Evolutionary conservation across 805 yeast genomes (phyloP).

Genomic region (Metahyphopichia silvanorum): DNA sequence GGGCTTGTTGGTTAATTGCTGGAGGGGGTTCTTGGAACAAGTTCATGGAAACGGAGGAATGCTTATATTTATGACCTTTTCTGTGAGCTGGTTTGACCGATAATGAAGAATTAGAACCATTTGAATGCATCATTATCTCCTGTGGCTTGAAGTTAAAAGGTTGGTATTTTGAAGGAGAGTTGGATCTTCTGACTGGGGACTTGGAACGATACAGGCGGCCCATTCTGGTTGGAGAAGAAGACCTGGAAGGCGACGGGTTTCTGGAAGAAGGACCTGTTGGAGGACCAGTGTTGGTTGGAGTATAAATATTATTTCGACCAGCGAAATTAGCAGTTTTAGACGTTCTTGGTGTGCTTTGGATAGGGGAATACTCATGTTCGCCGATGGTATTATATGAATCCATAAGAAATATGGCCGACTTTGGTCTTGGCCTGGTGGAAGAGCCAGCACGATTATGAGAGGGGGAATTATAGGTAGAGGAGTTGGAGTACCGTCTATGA

Average conservation of each 20-base stretch:
- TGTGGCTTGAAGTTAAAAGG: constrained; percentile 71
- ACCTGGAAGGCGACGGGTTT: constrained; percentile 26
- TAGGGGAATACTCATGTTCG: constrained; percentile 21
- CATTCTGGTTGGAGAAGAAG: constrained; percentile 23
- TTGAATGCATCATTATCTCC: constrained; percentile 30
- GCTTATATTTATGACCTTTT: constrained; percentile 93
- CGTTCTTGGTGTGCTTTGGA: too few relatives aligned
- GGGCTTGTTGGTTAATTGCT: constrained; percentile 53
- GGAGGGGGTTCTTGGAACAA: constrained; percentile 88
- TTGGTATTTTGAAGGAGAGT: constrained; percentile 19
- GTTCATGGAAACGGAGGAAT: constrained; percentile 94
- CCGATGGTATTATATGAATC: constrained; percentile 24
- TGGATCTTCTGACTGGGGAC: constrained; percentile 23
- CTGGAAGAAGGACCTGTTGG: constrained; percentile 12
- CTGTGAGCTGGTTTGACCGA: constrained; percentile 62
- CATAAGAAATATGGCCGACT: constrained; percentile 30
- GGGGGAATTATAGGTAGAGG: constrained; percentile 20
- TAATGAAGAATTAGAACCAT: constrained; percentile 20
- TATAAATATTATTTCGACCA: constrained; percentile 17
- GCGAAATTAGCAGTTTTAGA: too few relatives aligned
- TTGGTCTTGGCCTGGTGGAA: constrained; percentile 26
- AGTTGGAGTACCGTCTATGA: constrained; percentile 16
- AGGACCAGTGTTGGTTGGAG: constrained; percentile 13
- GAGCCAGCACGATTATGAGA: constrained; percentile 8
- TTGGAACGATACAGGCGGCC: constrained; percentile 25